Conservation (phyloP, 2,329 filamentous ascomycete genomes). For the Pseudocercospora fijiensis region DNA sequence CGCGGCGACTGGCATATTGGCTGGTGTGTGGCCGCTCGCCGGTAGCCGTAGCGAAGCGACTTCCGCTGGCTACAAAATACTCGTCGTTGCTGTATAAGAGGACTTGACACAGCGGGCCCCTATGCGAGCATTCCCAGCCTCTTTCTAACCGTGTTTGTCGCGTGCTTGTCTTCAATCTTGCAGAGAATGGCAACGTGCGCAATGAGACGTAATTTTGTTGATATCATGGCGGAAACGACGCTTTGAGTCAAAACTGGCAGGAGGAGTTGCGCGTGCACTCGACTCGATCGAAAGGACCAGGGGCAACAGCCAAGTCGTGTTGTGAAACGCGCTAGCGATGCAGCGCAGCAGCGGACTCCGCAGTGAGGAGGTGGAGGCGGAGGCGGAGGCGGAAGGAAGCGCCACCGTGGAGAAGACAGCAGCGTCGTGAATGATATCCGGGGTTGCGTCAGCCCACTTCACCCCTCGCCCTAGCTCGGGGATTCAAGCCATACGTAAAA, state of each 20-base stretch:
- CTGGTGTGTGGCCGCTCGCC: neutral
- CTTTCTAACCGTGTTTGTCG: neutral
- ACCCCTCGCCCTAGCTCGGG: too few relatives aligned
- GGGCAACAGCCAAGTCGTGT: neutral
- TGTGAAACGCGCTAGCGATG: neutral
- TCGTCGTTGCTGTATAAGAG: neutral
- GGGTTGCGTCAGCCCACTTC: too few relatives aligned
- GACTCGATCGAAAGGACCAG: neutral
- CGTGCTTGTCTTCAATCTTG: neutral
- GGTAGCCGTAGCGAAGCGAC: neutral
- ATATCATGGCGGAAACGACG: slow-evolving; percentile 2
- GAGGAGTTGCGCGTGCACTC: neutral
- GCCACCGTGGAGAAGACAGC: neutral
- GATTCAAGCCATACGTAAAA: too few relatives aligned
- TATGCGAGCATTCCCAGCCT: neutral
- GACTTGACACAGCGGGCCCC: neutral
- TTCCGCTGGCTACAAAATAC: neutral
- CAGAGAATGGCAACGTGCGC: neutral
- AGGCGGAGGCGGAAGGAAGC: neutral
- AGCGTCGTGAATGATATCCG: neutral
- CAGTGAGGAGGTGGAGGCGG: too few relatives aligned
- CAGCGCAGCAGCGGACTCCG: too few relatives aligned
- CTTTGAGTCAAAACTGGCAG: neutral
- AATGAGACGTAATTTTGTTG: slow-evolving; percentile 1
- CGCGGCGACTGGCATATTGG: slow-evolving; percentile 10